A percentile compares a stretch with the other conserved stretches of the same genome.
These are phyloP conservation scores for Plasmopara halstedii DNA, from an alignment of 352 stramenopile genomes.

Conservation along the genomic window DNA sequence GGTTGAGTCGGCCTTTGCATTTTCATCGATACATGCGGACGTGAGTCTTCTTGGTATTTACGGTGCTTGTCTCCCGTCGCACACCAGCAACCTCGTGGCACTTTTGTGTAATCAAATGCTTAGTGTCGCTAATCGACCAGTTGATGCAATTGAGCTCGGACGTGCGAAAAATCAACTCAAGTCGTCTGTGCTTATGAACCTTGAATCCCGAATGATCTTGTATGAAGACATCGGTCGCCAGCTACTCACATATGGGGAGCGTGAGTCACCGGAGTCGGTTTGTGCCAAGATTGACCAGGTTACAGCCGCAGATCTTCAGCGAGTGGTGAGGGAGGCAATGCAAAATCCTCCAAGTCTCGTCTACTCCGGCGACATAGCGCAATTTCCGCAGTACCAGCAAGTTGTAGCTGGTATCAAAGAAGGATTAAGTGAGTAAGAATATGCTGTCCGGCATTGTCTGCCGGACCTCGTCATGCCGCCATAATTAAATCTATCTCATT, in stretches of 20 bases:
- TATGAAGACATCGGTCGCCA: slow-evolving; percentile 99
- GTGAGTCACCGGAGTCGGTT: slow-evolving; percentile 84
- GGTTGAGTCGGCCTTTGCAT: slow-evolving; percentile 97
- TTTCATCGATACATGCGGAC: slow-evolving; percentile 94
- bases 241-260: slow-evolving; percentile 93
- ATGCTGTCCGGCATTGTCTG: slow-evolving; percentile 3
- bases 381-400: slow-evolving; percentile 81
- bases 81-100: slow-evolving; percentile 89
- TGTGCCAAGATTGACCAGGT: slow-evolving; percentile 86
- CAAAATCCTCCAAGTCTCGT: slow-evolving; percentile 72
- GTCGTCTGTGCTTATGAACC: slow-evolving; percentile 97
- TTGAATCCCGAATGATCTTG: slow-evolving; percentile 96
- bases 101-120: slow-evolving; percentile 92
- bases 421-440: slow-evolving; percentile 35
- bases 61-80: slow-evolving; percentile 71
- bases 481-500: no score
- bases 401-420: slow-evolving; percentile 68
- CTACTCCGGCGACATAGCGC: slow-evolving; percentile 70
- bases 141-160: slow-evolving; percentile 84
- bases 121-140: slow-evolving; percentile 67
- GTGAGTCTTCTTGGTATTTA: slow-evolving; percentile 94
- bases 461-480: no score
- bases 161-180: slow-evolving; percentile 99
- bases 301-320: slow-evolving; percentile 79
- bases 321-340: slow-evolving; percentile 71